Evolutionary conservation across 2,329 filamentous ascomycete species (phyloP), one percentile per base, ranked within the genome.

Genomic region (Huntiella bhutanensis): DNA sequence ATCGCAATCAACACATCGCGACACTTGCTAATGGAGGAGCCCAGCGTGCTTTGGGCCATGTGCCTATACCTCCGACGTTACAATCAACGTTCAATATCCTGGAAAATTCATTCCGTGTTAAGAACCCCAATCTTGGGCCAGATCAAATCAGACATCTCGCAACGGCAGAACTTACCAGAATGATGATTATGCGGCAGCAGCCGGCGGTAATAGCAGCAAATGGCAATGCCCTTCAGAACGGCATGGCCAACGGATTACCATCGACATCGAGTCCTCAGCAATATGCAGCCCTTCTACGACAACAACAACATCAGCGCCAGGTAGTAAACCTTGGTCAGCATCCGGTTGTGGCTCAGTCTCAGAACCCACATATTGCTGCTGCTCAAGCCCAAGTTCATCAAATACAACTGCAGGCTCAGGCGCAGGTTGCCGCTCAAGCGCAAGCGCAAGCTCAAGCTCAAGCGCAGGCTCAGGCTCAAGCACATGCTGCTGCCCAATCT

Each of bases 221-320:
- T 2, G 73, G 75, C 67, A 70, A 66, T 52, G 66, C 69, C 22
- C 60, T 63, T 4, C 63, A 63, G 5, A 66, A 71, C 51, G 64
- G 64, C 2, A 64, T 71, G 45, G 62, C 67, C 12, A 71, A 67
- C 43, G 64, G 67, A 13, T 63, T 70, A 42, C 59, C 64, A 1
- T 62, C 63, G 13, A 68, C 67, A 0, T 63, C 64, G 1, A 71
- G 68, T 48, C 72, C 72, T 22, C 71, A 75, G 36, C 72, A 76
- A 51, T 75, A 76, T 54, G 72, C 72, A 1, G 71, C 73, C 47
- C 60, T 75, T 33, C 64, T 76, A 6, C 60, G 72, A 39, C 70
- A 72, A 35, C 72, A 75, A 69, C 73, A 51, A 22, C 49, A 55
- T 33, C 60, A 54, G 51, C 52, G 43, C 49, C 55, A 50, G 53